Base-by-base conservation (phyloP, 345 rosid species). In the Citrus maxima region DNA sequence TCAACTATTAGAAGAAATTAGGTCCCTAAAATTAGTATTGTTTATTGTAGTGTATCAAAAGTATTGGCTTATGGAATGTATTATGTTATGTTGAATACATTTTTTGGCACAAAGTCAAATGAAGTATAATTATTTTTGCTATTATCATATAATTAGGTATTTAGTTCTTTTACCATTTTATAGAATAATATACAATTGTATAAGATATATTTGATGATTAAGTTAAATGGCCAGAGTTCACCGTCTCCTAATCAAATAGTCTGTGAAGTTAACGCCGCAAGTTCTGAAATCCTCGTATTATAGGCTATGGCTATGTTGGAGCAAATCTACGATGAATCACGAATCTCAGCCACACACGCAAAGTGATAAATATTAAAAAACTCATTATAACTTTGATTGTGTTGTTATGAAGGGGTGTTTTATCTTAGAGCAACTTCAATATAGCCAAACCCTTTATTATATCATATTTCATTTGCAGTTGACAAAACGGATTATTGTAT, bases 281-380 rank as follows among this genome's bases (percentile, higher is more conserved):
- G 51, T 46, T 46, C 16, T 4, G 18, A 4, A 13, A 46, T 3
- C 18, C 16, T 32, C 5, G 5, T 4, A 32, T 32, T 32, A 32
- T 32, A 4, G 34, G 34, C 5, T 4, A 32, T 32, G 0, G 34
- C 5, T 32, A 32, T 32, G 5, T 32, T 32, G 34, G 34, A 32
- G 5, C 0, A 32, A 32, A 32, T 32, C 0, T 32, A 32, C 5
- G 0, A 0, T 32, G 34, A 0, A 32, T 0, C 0, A 32, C 5
- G 34, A 4, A 32, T 32, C 0, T 32, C 0, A 4, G 0, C 34
- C 34, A 32, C 34, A 32, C 34, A 32, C 4, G 0, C 0, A 32
- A 4, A 4, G 34, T 32, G 34, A 32, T 32, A 32, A 32, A 32
- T 32, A 32, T 32, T 32, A 32, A 4, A 4, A 32, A 32, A 32